Conservation (phyloP, 2,329 filamentous ascomycete genomes). For the Neopestalotiopsis sp. region DNA sequence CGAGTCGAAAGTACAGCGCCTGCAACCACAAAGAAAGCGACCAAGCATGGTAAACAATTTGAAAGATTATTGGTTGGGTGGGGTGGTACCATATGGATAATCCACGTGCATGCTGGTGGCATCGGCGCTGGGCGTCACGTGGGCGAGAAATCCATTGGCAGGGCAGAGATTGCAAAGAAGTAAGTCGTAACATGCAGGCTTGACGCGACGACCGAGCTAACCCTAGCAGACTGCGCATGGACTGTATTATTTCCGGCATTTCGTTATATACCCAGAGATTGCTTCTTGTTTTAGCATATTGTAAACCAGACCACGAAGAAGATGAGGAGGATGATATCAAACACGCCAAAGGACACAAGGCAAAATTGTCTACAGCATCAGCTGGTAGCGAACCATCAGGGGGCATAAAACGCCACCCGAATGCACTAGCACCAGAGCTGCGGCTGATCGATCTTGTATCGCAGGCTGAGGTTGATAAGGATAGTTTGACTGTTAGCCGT, state of each 20-base stretch:
- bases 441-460: slow-evolving; percentile 88
- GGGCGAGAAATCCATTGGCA: slow-evolving; percentile 75
- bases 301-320: slow-evolving; percentile 75
- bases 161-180: slow-evolving; percentile 92
- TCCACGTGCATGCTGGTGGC: slow-evolving; percentile 85
- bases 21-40: slow-evolving; percentile 51
- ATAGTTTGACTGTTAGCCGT: slow-evolving; percentile 83
- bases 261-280: slow-evolving; percentile 94
- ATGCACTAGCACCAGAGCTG: slow-evolving; percentile 85
- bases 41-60: slow-evolving; percentile 53
- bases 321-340: slow-evolving; percentile 47
- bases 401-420: slow-evolving; percentile 73
- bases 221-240: slow-evolving; percentile 77
- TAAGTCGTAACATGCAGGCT: slow-evolving; percentile 51
- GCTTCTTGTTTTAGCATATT: slow-evolving; percentile 90
- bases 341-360: slow-evolving; percentile 41
- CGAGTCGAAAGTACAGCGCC: slow-evolving; percentile 45
- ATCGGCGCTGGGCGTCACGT: slow-evolving; percentile 68
- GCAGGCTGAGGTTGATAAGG: slow-evolving; percentile 86
- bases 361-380: slow-evolving; percentile 52
- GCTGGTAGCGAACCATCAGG: slow-evolving; percentile 65
- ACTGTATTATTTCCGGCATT: slow-evolving; percentile 97
- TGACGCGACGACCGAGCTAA: slow-evolving; percentile 30
- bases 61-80: slow-evolving; percentile 93
- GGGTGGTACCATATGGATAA: slow-evolving; percentile 95